phyloP scores from a whole-genome alignment of 2,329 filamentous ascomycete genomes.

The Knoxdaviesia capensis region DNA sequence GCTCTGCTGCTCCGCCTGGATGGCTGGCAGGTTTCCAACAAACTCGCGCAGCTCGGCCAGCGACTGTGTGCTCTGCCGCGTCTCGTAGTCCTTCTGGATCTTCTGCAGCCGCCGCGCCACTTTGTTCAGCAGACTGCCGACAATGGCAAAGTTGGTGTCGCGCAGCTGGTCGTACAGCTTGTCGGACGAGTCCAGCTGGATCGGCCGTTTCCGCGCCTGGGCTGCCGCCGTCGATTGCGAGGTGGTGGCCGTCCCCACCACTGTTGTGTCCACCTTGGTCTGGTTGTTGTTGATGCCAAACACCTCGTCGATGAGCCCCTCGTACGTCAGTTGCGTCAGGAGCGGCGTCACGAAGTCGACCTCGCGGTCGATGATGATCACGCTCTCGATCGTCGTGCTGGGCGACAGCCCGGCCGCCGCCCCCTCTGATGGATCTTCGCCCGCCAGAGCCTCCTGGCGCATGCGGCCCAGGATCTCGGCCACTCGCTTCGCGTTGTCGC shows the following conservation, averaged over 20 bases:
- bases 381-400: conserved; percentile 70
- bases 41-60: conserved; percentile 86
- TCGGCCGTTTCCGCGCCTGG: conserved; percentile 59
- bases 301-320: conserved; percentile 84
- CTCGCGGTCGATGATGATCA: conserved; percentile 90
- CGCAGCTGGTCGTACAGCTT: conserved; percentile 73
- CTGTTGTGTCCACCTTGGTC: conserved; percentile 75
- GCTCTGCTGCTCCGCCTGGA: conserved; percentile 83
- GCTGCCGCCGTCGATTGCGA: conserved; percentile 31
- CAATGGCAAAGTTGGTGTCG: conserved; percentile 87
- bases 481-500: conserved; percentile 77
- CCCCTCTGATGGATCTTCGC: conserved; percentile 47
- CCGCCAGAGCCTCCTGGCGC: conserved; percentile 71
- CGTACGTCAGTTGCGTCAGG: conserved; percentile 89
- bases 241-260: conserved; percentile 57
- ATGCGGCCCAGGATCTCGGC: conserved; percentile 76
- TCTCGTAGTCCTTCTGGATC: conserved; percentile 76
- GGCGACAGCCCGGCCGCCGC: conserved; percentile 53
- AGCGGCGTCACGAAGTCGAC: conserved; percentile 84
- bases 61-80: conserved; percentile 70
- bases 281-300: conserved; percentile 87
- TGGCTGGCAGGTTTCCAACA: conserved; percentile 79
- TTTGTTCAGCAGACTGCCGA: conserved; percentile 75
- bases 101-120: conserved; percentile 67
- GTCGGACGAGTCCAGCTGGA: conserved; percentile 76